phyloP scores from a whole-genome alignment of 164 flowering plant genomes.

The Magnolia sinica region DNA sequence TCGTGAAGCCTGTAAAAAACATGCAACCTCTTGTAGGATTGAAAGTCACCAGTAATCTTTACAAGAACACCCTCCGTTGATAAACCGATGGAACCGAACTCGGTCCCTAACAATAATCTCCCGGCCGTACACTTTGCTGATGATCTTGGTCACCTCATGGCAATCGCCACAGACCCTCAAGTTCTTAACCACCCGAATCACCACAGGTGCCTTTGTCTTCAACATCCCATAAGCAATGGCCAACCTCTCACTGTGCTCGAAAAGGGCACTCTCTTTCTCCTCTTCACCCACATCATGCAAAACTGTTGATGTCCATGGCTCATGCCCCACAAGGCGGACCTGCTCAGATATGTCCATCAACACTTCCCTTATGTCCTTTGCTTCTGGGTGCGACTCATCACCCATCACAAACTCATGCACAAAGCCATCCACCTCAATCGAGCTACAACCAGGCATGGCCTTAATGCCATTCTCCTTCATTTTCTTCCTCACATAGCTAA shows the following conservation, averaged over 20 bases:
- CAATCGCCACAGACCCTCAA: conserved; percentile 38
- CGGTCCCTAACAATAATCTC: conserved; percentile 59
- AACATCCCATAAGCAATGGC: conserved; percentile 43
- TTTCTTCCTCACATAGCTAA: conserved; percentile 33
- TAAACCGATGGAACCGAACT: conserved; percentile 43
- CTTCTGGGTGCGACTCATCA: conserved; percentile 42
- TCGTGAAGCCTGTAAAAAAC: background rate
- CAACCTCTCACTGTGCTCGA: conserved; percentile 41
- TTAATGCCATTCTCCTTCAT: conserved; percentile 42
- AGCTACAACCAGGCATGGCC: conserved; percentile 41
- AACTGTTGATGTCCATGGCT: conserved; percentile 33
- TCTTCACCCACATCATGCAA: conserved; percentile 37
- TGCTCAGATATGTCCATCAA: conserved; percentile 28
- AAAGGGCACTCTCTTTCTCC: conserved; percentile 35
- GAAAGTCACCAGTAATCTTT: conserved; percentile 42
- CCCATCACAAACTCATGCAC: conserved; percentile 45
- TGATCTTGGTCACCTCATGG: conserved; percentile 48
- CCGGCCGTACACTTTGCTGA: conserved; percentile 36
- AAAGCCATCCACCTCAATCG: conserved; percentile 39
- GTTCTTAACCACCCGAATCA: conserved; percentile 40
- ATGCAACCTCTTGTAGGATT: background rate
- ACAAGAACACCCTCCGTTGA: conserved; percentile 46
- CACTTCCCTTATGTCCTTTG: conserved; percentile 23
- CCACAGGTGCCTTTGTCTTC: conserved; percentile 34
- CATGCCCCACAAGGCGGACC: conserved; percentile 31